Conservation (phyloP, 441 rosid species). For the Adansonia madagascariensis region DNA sequence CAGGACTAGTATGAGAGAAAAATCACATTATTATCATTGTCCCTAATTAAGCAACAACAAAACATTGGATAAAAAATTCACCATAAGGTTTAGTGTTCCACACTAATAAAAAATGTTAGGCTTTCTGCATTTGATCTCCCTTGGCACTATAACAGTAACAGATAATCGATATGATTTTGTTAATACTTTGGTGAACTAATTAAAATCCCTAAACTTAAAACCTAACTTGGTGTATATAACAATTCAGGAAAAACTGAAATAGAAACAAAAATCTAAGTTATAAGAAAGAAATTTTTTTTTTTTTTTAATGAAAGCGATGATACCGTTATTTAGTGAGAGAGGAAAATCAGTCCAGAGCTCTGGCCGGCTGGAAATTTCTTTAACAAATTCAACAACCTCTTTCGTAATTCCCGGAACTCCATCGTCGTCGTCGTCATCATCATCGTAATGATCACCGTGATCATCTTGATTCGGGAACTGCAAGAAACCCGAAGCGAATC, state of each 20-base stretch:
- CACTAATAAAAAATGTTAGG: background rate
- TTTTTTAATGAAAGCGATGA: no score
- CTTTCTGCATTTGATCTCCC: background rate
- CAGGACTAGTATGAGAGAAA: no score
- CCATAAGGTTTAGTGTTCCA: background rate
- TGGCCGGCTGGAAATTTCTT: slow-evolving; percentile 51
- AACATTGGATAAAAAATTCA: background rate
- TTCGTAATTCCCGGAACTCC: slow-evolving; percentile 56
- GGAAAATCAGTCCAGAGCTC: slow-evolving; percentile 75
- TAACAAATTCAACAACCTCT: slow-evolving; percentile 54
- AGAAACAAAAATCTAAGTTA: background rate
- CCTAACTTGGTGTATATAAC: background rate
- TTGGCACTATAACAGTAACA: background rate
- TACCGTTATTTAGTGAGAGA: slow-evolving; percentile 47
- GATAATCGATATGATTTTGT: background rate
- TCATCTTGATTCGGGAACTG: slow-evolving; percentile 36
- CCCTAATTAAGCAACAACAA: background rate
- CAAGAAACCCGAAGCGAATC: slow-evolving; percentile 54
- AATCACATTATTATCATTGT: no score
- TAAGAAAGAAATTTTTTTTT: background rate
- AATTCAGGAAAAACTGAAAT: background rate
- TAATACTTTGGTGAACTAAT: background rate
- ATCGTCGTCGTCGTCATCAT: slow-evolving; percentile 27
- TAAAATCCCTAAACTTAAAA: slow-evolving; percentile 15
- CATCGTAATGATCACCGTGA: slow-evolving; percentile 20